A percentile compares a stretch with the other conserved stretches of the same genome.
These are phyloP conservation scores for Fusarium tupiense DNA, from an alignment of 2,329 filamentous ascomycete species.

Conservation along the genomic window DNA sequence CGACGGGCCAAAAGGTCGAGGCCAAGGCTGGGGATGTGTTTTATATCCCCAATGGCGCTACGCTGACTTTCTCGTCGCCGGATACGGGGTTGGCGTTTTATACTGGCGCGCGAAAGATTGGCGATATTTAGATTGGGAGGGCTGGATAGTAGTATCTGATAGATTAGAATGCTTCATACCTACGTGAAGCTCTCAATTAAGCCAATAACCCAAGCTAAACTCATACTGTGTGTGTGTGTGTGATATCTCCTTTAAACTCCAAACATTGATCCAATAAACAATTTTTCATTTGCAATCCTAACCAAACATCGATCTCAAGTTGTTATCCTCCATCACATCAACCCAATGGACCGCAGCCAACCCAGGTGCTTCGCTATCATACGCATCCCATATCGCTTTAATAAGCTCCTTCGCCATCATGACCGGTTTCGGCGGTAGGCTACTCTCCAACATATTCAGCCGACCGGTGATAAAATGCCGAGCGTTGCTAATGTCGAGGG, in stretches of 20 bases:
- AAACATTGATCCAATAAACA: conserved; percentile 32
- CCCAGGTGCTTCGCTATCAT: conserved; percentile 50
- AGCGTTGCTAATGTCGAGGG: conserved; percentile 51
- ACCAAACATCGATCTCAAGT: conserved; percentile 48
- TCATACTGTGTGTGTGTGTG: not conserved
- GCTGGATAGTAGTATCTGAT: conserved; percentile 19
- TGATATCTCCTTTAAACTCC: not conserved
- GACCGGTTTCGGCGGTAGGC: conserved; percentile 54
- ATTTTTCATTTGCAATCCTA: conserved; percentile 12
- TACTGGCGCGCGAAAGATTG: conserved; percentile 53
- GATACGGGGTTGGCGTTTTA: conserved; percentile 71
- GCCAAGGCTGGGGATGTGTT: conserved; percentile 73
- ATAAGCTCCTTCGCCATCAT: conserved; percentile 54
- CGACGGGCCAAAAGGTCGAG: conserved; percentile 67
- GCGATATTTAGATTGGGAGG: conserved; percentile 33
- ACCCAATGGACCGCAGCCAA: conserved; percentile 53
- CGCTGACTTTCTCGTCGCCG: conserved; percentile 72
- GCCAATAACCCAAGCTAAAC: not conserved
- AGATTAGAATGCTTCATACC: conserved; percentile 17
- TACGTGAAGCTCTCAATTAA: not conserved
- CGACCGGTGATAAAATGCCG: conserved; percentile 52
- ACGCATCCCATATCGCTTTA: conserved; percentile 54
- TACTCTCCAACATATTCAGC: conserved; percentile 51
- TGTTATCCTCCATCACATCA: conserved; percentile 53
- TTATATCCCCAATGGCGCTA: conserved; percentile 72